Conservation (phyloP, 78 protist species). For the Dictyostelium capitatum region DNA sequence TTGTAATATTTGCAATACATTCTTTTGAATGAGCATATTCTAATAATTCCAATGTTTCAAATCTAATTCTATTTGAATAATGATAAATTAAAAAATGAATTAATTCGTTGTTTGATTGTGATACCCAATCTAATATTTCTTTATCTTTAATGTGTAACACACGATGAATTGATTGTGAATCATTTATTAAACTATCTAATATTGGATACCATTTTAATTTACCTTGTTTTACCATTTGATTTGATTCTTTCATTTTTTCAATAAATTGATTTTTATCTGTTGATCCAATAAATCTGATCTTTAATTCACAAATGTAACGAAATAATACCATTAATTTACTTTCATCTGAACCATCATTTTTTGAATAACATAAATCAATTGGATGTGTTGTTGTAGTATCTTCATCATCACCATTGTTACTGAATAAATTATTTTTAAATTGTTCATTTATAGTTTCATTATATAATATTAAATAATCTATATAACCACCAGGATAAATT, state of each 20-base stretch:
- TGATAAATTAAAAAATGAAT: not conserved
- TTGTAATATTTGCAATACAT: too few relatives aligned
- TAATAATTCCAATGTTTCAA: not conserved
- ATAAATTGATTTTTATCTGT: too few relatives aligned
- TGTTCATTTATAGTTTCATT: not conserved
- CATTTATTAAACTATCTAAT: not conserved
- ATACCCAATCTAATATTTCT: too few relatives aligned
- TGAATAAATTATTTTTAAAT: too few relatives aligned
- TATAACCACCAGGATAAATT: too few relatives aligned
- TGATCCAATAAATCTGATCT: too few relatives aligned
- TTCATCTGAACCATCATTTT: not conserved
- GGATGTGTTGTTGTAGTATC: not conserved
- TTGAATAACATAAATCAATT: not conserved
- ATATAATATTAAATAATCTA: not conserved
- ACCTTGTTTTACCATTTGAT: not conserved
- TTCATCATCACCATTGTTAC: too few relatives aligned
- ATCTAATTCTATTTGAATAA: not conserved
- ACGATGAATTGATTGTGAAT: too few relatives aligned
- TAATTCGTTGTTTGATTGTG: not conserved
- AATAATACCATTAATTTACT: not conserved
- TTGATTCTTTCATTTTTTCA: not conserved
- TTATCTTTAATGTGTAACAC: too few relatives aligned
- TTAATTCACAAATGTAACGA: not conserved
- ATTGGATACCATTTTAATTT: conserved; percentile 8
- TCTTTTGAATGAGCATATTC: not conserved